These are phyloP conservation scores for Asclepias syriaca DNA, from an alignment of 257 asterid genomes.

Conservation along the genomic window DNA sequence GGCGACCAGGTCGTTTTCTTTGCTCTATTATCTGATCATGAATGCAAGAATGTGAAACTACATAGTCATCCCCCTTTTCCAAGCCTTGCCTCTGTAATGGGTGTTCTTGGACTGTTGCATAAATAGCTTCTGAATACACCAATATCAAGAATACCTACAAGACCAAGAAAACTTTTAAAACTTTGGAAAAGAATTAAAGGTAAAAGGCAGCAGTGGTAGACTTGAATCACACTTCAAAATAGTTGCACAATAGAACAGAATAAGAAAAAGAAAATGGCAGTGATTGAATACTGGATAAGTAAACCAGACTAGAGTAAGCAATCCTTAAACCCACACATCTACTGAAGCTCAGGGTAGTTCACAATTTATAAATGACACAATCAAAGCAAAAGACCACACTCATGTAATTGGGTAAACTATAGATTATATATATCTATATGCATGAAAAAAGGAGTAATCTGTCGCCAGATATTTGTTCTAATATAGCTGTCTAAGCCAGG, in stretches of 20 bases:
- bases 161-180: background rate
- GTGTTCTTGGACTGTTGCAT: conserved; percentile 38
- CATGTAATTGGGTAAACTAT: background rate
- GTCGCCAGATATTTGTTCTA: background rate
- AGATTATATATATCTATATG: background rate
- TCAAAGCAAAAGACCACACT: background rate
- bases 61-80: conserved; percentile 36
- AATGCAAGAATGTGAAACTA: conserved; percentile 74
- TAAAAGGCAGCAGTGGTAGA: background rate
- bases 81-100: conserved; percentile 34
- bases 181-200: background rate
- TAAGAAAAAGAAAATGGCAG: background rate
- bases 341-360: conserved; percentile 10
- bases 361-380: background rate
- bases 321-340: conserved; percentile 6
- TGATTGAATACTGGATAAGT: background rate
- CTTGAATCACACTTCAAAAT: background rate
- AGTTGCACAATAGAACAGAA: background rate
- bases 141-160: conserved; percentile 59
- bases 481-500: background rate
- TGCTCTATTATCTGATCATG: conserved; percentile 88
- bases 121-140: conserved; percentile 47
- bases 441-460: conserved; percentile 2
- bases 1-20: conserved; percentile 74
- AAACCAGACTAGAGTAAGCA: conserved; percentile 15